phyloP scores from a whole-genome alignment of 345 rosid genomes.

The Citrus maxima region DNA sequence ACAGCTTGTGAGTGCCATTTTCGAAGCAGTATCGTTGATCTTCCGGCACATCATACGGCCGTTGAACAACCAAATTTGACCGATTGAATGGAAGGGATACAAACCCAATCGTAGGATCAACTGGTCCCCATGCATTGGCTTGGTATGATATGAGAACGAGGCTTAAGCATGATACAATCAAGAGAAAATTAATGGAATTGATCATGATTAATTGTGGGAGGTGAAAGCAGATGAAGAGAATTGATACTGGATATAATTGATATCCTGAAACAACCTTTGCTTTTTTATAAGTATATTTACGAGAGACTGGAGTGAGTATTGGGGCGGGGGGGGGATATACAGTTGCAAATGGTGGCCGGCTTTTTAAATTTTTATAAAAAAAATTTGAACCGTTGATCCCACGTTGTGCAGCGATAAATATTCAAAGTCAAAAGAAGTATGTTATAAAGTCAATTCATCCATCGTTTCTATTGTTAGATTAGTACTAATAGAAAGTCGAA shows the following conservation, averaged over 20 bases:
- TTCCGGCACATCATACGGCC: not conserved
- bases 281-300: not conserved
- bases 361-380: no score
- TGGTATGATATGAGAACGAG: not conserved
- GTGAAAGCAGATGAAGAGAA: not conserved
- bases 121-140: not conserved
- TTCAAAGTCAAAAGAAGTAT: no score
- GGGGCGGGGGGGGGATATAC: accelerated
- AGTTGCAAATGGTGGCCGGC: no score
- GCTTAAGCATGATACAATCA: not conserved
- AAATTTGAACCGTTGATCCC: no score
- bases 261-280: not conserved
- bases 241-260: not conserved
- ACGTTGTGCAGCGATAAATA: no score
- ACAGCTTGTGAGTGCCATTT: slow-evolving; percentile 1
- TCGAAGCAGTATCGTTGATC: not conserved
- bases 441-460: no score
- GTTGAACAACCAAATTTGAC: not conserved
- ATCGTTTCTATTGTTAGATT: no score
- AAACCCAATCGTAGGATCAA: slow-evolving; percentile 1
- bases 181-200: not conserved
- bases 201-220: not conserved
- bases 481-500: no score
- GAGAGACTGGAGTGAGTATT: no score
- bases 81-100: not conserved